Evolutionary conservation across 2,329 filamentous ascomycete species (phyloP).

Genomic region (Fusarium camptoceras): DNA sequence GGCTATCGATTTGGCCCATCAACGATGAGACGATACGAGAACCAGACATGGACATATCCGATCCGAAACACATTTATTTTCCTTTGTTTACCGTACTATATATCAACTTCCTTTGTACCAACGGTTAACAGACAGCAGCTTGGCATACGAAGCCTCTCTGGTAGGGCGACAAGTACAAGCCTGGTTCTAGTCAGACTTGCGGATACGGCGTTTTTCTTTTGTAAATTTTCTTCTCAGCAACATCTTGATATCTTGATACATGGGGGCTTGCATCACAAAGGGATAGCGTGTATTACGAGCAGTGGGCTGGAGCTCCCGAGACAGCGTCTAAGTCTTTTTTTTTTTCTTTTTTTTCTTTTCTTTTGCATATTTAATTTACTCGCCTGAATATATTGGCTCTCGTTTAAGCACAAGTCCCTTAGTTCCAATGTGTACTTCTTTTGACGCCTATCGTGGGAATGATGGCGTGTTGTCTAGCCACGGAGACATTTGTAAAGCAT

Average conservation of each 20-base stretch:
- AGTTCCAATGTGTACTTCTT: not conserved
- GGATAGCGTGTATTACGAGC: constrained; percentile 40
- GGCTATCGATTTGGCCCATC: constrained; percentile 43
- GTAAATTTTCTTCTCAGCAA: constrained; percentile 16
- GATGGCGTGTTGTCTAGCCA: constrained; percentile 1
- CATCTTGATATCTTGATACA: constrained; percentile 40
- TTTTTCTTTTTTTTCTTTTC: too few relatives aligned
- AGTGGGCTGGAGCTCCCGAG: constrained; percentile 43
- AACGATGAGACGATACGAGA: constrained; percentile 50
- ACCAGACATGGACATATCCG: constrained; percentile 49
- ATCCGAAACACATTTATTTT: constrained; percentile 43
- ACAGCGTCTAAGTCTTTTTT: constrained; percentile 32
- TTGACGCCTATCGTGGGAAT: constrained; percentile 8
- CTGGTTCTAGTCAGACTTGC: constrained; percentile 35
- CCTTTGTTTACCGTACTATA: constrained; percentile 49
- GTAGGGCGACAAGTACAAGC: constrained; percentile 12
- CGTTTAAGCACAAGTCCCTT: not conserved
- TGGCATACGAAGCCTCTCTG: constrained; percentile 20
- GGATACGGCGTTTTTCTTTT: constrained; percentile 41
- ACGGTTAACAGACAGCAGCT: constrained; percentile 36
- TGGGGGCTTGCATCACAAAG: constrained; percentile 33
- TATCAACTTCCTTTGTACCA: constrained; percentile 45
- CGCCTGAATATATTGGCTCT: constrained; percentile 30
- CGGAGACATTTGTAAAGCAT: not conserved
- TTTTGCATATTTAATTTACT: constrained; percentile 43